Percentiles rank a stretch among this genome's conserved stretches.
These are phyloP conservation scores for Mycena galopus DNA, from an alignment of 768 basidiomycete species.

Conservation along the genomic window DNA sequence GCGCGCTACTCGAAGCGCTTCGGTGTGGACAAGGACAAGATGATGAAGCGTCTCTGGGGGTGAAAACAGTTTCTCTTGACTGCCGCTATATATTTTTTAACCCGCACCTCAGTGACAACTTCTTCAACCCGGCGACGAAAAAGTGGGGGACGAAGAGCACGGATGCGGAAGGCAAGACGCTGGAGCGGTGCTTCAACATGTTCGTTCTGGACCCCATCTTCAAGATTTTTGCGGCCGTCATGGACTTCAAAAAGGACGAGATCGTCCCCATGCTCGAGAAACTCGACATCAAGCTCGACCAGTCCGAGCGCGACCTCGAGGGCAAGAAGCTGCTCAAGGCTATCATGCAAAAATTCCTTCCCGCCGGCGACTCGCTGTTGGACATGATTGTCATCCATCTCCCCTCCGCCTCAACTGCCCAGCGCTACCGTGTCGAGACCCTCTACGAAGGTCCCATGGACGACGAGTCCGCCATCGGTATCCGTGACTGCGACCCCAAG, in stretches of 20 bases:
- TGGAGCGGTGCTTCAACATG: conserved; percentile 98
- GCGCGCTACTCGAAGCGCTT: conserved; percentile 96
- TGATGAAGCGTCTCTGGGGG: conserved; percentile 77
- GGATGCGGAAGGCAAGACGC: conserved; percentile 85
- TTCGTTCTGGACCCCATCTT: conserved; percentile 99
- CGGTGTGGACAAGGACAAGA: conserved; percentile 98
- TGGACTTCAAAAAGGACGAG: conserved; percentile 99
- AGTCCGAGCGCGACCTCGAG: conserved; percentile 93
- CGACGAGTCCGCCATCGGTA: conserved; percentile 98
- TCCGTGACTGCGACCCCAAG: conserved; percentile 97
- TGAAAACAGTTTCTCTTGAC: too few species aligned
- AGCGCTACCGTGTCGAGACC: conserved; percentile 99
- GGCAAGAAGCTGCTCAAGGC: conserved; percentile 97
- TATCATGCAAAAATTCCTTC: conserved; percentile 99
- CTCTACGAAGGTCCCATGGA: conserved; percentile 99
- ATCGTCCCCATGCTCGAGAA: conserved; percentile 90
- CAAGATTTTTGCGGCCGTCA: conserved; percentile 97
- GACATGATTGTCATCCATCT: conserved; percentile 99
- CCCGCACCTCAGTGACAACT: too few species aligned
- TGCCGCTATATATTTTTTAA: too few species aligned
- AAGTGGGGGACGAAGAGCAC: conserved; percentile 92
- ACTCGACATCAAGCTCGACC: conserved; percentile 90
- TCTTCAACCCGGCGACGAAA: conserved; percentile 95
- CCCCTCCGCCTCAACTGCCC: conserved; percentile 96
- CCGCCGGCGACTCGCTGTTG: conserved; percentile 97